Percentiles rank a stretch among this genome's conserved stretches.
These are phyloP conservation scores for Apiotrichum gamsii DNA, from an alignment of 1,284 basidiomycete species.

Conservation along the genomic window DNA sequence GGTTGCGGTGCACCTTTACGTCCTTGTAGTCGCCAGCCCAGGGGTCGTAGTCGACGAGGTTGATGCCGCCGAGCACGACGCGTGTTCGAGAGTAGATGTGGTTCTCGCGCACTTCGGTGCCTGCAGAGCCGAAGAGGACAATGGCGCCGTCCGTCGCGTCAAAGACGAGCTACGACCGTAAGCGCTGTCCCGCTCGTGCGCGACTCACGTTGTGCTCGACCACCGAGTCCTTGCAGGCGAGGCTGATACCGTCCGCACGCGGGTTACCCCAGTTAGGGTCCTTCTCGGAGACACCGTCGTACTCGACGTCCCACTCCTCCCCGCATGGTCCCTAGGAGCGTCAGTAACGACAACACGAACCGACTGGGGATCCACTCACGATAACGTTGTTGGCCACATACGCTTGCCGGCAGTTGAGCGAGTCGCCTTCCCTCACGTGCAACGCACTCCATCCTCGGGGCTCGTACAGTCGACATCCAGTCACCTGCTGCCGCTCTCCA, in stretches of 20 bases:
- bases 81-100: constrained; percentile 41
- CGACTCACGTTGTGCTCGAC: constrained; percentile 44
- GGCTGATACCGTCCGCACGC: constrained; percentile 46
- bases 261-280: constrained; percentile 43
- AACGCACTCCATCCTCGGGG: constrained; percentile 48
- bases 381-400: constrained; percentile 43
- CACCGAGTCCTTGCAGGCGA: constrained; percentile 46
- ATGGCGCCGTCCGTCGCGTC: constrained; percentile 49
- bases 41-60: constrained; percentile 48
- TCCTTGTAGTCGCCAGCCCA: constrained; percentile 46
- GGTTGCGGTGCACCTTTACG: constrained; percentile 43
- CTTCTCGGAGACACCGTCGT: constrained; percentile 41
- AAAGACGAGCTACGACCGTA: constrained; percentile 35
- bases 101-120: constrained; percentile 40
- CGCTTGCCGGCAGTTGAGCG: constrained; percentile 38
- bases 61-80: constrained; percentile 47
- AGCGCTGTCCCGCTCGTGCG: neutral
- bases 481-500: constrained; percentile 39
- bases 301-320: constrained; percentile 49
- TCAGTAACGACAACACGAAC: too few species aligned
- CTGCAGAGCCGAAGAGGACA: constrained; percentile 46
- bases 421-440: constrained; percentile 47
- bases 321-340: constrained; percentile 43
- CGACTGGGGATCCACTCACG: constrained; percentile 18
- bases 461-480: constrained; percentile 44